These are phyloP conservation scores for Microdochium trichocladiopsis DNA, from an alignment of 2,329 filamentous ascomycete genomes.

Conservation along the genomic window DNA sequence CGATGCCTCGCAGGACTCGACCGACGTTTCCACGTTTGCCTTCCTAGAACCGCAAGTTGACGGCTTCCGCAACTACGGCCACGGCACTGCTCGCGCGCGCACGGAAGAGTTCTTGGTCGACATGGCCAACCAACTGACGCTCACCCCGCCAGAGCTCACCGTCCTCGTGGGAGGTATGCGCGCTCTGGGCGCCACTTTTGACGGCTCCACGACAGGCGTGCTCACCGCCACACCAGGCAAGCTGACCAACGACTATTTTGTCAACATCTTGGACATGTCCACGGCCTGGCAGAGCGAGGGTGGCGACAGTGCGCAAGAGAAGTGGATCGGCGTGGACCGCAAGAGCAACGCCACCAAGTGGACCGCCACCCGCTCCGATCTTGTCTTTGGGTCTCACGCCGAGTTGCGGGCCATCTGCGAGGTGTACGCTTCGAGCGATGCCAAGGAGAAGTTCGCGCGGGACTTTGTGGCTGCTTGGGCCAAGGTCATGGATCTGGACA, in stretches of 20 bases:
- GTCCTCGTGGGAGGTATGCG: conserved; percentile 68
- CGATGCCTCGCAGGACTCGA: conserved; percentile 66
- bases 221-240: conserved; percentile 61
- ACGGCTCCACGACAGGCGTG: conserved; percentile 60
- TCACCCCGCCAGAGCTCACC: conserved; percentile 64
- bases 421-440: conserved; percentile 58
- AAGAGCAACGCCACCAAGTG: conserved; percentile 61
- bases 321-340: conserved; percentile 58
- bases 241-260: conserved; percentile 76
- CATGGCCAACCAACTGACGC: conserved; percentile 61
- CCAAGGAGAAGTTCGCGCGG: conserved; percentile 56
- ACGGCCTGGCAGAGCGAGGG: conserved; percentile 56
- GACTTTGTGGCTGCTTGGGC: conserved; percentile 67
- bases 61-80: conserved; percentile 75
- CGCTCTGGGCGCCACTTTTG: conserved; percentile 62
- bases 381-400: conserved; percentile 67
- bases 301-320: conserved; percentile 34
- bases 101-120: conserved; percentile 68
- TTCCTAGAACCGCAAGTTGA: conserved; percentile 65
- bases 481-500: conserved; percentile 70
- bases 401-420: conserved; percentile 66
- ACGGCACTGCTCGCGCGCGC: conserved; percentile 49
- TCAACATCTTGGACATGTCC: conserved; percentile 65
- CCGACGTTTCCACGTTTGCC: conserved; percentile 55
- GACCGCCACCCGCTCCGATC: conserved; percentile 60